Conservation (phyloP, 345 rosid genomes). For the Trapa bicornis region DNA sequence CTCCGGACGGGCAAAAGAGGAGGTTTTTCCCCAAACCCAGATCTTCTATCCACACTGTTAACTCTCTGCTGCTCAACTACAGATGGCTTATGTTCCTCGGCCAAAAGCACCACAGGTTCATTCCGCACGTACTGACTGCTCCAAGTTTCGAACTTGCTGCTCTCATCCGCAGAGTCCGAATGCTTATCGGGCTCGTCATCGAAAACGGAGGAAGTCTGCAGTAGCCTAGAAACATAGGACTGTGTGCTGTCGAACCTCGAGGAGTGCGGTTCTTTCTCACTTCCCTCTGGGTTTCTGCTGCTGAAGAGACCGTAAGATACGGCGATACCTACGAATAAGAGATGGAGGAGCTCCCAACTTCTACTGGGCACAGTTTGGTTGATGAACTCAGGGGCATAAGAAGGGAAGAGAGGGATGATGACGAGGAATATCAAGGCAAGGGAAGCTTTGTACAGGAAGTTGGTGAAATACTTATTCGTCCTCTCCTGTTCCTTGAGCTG, state of each 20-base stretch:
- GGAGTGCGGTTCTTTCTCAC: slow-evolving; percentile 23
- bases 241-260: slow-evolving; percentile 47
- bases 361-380: slow-evolving; percentile 44
- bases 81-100: slow-evolving; percentile 19
- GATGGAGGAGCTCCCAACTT: slow-evolving; percentile 90
- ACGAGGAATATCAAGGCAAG: slow-evolving; percentile 36
- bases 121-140: slow-evolving; percentile 50
- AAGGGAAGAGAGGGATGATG: slow-evolving; percentile 49
- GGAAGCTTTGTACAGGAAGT: slow-evolving; percentile 57
- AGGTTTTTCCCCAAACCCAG: slow-evolving; percentile 37
- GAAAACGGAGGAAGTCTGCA: slow-evolving; percentile 80
- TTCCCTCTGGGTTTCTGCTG: slow-evolving; percentile 39
- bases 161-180: slow-evolving; percentile 17
- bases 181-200: slow-evolving; percentile 45
- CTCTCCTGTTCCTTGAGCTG: slow-evolving; percentile 19
- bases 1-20: slow-evolving; percentile 82
- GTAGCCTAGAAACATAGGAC: slow-evolving; percentile 53
- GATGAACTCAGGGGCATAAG: slow-evolving; percentile 80
- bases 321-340: slow-evolving; percentile 82
- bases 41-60: no score
- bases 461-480: slow-evolving; percentile 38
- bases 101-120: slow-evolving; percentile 43
- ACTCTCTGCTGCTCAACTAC: slow-evolving; percentile 22
- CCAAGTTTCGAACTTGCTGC: slow-evolving; percentile 55
- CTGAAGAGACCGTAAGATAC: slow-evolving; percentile 97